Conservation (phyloP, 1,139 yeast species). For the Debaryomycetaceae sp. region DNA sequence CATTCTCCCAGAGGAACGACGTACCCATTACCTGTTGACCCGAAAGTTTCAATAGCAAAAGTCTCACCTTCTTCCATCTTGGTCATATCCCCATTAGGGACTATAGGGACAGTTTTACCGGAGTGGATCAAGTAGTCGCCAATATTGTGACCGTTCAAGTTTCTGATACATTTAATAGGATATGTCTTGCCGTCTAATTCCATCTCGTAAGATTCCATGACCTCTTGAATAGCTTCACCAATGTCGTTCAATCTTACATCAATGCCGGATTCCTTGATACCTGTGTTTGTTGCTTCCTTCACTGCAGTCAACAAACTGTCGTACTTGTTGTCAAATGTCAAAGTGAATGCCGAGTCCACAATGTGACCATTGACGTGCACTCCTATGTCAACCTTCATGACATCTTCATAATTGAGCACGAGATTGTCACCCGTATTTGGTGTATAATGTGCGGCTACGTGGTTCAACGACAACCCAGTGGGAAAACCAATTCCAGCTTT, state of each 20-base stretch:
- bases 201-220: conserved; percentile 94
- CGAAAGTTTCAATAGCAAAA: conserved; percentile 97
- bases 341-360: conserved; percentile 93
- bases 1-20: conserved; percentile 88
- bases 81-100: conserved; percentile 86
- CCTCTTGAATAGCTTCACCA: conserved; percentile 95
- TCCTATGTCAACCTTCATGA: conserved; percentile 95
- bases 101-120: conserved; percentile 95
- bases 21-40: conserved; percentile 92
- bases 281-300: conserved; percentile 89
- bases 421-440: conserved; percentile 94
- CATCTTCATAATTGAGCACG: conserved; percentile 79
- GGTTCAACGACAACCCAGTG: conserved; percentile 88
- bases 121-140: conserved; percentile 83
- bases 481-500: conserved; percentile 95
- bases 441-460: conserved; percentile 96
- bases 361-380: conserved; percentile 96
- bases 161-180: conserved; percentile 86
- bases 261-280: conserved; percentile 88
- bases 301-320: conserved; percentile 82
- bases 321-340: conserved; percentile 81
- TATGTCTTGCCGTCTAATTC: conserved; percentile 82
- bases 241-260: conserved; percentile 94
- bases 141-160: conserved; percentile 93
- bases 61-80: conserved; percentile 99